Conservation (phyloP, 2,329 filamentous ascomycete species). For the Ceratocystis alfenasii region DNA sequence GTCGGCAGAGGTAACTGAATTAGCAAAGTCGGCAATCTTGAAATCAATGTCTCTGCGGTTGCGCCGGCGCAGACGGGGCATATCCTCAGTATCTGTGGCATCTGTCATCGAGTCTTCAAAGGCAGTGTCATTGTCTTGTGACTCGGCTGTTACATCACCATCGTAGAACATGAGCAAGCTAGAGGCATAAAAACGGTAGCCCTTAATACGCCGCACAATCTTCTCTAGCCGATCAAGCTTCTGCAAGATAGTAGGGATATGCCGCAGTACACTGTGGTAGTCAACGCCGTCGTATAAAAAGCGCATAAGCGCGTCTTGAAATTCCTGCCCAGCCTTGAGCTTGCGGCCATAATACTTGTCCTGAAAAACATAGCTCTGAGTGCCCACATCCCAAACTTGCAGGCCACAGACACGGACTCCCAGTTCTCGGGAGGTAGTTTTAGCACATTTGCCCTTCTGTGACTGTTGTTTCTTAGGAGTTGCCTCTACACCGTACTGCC, state of each 20-base stretch:
- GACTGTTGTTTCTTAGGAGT: constrained; percentile 85
- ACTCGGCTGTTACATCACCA: constrained; percentile 52
- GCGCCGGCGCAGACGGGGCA: constrained; percentile 35
- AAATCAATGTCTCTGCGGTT: constrained; percentile 62
- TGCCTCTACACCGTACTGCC: constrained; percentile 90
- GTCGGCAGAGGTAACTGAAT: constrained; percentile 85
- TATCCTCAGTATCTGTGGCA: constrained; percentile 47
- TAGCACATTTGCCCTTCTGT: constrained; percentile 82
- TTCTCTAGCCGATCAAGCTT: constrained; percentile 74
- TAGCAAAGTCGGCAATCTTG: constrained; percentile 97
- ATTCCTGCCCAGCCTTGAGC: constrained; percentile 75
- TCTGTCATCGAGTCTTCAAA: constrained; percentile 49
- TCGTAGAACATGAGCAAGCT: constrained; percentile 95
- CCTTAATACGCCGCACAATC: constrained; percentile 66
- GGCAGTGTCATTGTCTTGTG: constrained; percentile 37
- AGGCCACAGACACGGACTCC: constrained; percentile 91
- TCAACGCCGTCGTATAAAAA: constrained; percentile 88
- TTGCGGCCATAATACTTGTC: constrained; percentile 95
- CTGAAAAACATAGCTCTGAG: constrained; percentile 80
- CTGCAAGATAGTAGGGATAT: constrained; percentile 76
- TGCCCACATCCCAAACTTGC: constrained; percentile 85
- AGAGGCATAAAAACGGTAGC: constrained; percentile 90
- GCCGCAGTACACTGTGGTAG: constrained; percentile 64
- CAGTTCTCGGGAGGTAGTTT: constrained; percentile 79
- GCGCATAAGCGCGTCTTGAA: constrained; percentile 73